Evolutionary conservation across 768 basidiomycete species (phyloP).

Genomic region (Termitomyces sp.): DNA sequence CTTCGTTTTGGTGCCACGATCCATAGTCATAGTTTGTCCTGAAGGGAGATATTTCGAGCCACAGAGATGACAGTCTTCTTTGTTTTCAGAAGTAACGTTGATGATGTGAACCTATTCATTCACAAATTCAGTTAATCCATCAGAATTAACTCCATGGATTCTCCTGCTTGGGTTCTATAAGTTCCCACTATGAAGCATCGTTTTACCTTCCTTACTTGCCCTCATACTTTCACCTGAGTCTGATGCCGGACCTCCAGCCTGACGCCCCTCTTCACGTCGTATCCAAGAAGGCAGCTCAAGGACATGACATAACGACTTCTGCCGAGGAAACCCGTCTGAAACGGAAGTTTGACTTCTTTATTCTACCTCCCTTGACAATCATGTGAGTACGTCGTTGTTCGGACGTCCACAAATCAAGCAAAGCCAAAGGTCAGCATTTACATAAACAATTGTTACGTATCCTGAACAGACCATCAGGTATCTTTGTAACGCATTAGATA

Average conservation of each 20-base stretch:
- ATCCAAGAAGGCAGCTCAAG: slow-evolving; percentile 12
- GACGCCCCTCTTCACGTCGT: slow-evolving; percentile 19
- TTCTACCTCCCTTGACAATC: slow-evolving; percentile 38
- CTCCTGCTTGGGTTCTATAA: neutral
- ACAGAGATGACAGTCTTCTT: no score
- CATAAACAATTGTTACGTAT: neutral
- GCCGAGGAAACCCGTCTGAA: slow-evolving; percentile 21
- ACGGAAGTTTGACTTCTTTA: slow-evolving; percentile 36
- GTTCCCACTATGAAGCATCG: neutral
- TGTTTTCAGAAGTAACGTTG: neutral
- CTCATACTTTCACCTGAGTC: neutral
- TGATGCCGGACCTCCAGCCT: neutral
- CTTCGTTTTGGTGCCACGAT: neutral
- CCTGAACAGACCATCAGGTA: slow-evolving; percentile 27
- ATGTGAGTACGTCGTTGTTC: slow-evolving; percentile 24
- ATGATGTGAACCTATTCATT: neutral
- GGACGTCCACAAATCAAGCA: neutral
- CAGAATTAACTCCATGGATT: neutral
- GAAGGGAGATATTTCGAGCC: neutral
- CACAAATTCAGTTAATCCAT: neutral
- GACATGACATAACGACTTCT: slow-evolving; percentile 6
- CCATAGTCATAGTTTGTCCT: neutral
- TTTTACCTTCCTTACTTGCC: neutral
- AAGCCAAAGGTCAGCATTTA: slow-evolving; percentile 1
- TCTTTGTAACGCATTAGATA: slow-evolving; percentile 43